Base-by-base conservation (phyloP, 495 filamentous ascomycete genomes). In the Xylaria venustula region DNA sequence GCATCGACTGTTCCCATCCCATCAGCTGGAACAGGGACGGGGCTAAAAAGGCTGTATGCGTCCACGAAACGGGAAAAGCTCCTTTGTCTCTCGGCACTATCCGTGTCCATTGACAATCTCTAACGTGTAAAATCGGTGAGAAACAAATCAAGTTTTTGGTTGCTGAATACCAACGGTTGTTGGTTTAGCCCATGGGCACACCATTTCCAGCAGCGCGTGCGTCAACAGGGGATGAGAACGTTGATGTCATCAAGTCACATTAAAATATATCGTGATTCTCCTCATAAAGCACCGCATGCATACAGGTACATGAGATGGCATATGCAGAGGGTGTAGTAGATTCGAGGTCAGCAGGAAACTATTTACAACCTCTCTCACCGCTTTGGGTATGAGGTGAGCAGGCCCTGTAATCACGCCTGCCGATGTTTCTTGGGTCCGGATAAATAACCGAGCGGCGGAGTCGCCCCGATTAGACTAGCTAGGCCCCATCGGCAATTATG, bases 391-490 rank as follows among this genome's bases (percentile, higher is more conserved):
- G 53, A 55, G 53, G 53, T 55, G 53, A 55, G 17, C n/a, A 19
- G n/a, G 53, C 53, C 53, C 40, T 55, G 53, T 9, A 34, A 55
- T 55, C 53, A 55, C 53, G 53, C 41, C 37, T 34, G 22, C 53
- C 36, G 32, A 4, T 44, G 15, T 11, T 34, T 34, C 26, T 20
- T 19, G 1, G n/a, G 26, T 30, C 40, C 53, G 53, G 53, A 34
- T 55, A 55, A 55, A 55, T 45, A 4, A 34, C 37, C 40, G 40
- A 55, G n/a, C 17, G 40, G 41, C 41, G 53, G 53, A 34, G 37
- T 55, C n/a, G 26, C n/a, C 26, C 53, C 9, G n/a, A 32, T 30
- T 28, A 32, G 40, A 25, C 25, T 22, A 8, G 20, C 20, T 28
- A 32, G 40, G 25, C 25, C 25, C 26, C 2, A 7, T 40, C 52